Base-by-base conservation (phyloP, 805 yeast species). In the Kazachstania kunashirensis region DNA sequence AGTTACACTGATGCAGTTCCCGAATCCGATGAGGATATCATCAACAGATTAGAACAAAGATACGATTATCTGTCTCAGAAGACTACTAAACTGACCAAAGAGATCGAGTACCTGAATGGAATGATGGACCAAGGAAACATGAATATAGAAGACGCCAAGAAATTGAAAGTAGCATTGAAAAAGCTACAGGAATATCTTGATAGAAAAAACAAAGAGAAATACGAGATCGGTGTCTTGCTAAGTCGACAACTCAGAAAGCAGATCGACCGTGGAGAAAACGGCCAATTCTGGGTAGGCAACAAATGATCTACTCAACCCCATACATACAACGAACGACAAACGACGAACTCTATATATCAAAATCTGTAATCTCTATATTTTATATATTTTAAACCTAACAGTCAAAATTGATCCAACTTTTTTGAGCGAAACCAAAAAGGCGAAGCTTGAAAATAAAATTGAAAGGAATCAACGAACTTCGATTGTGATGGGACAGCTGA, bases 201-300 rank as follows among this genome's bases (percentile, higher is more conserved):
- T 34, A 56, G 53, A 32, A 65, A 66, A 44, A 59, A 56, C 31
- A 66, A 65, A 47, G 66, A 65, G 45, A 62, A 61, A 43, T 65
- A 66, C 44, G 71, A 66, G 28, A 48, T 63, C 3, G 71, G 69
- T 12, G 62, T 65, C 5, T 46, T 52, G 29, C 41, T 66, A 25
- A 62, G 68, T 17, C 56, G 68, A 31, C 62, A 63, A 17, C 48
- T 66, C 29, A 58, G 70, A 46, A 61, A 54, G 32, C 55, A 65
- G 38, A 63, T 65, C 21, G 64, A 64, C 40, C 58, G 63, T 36
- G 70, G 70, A 20, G 66, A 62, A 36, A 55, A 61, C 39, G 68
- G 61, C 23, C 54, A 56, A 27, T 57, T 57, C 38, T 57, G 62
- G 62, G 52, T 56, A 12, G 57, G 61, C 5, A 46, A 47, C 14